phyloP scores from a whole-genome alignment of 768 basidiomycete genomes.

The Phanerochaete sordida region DNA sequence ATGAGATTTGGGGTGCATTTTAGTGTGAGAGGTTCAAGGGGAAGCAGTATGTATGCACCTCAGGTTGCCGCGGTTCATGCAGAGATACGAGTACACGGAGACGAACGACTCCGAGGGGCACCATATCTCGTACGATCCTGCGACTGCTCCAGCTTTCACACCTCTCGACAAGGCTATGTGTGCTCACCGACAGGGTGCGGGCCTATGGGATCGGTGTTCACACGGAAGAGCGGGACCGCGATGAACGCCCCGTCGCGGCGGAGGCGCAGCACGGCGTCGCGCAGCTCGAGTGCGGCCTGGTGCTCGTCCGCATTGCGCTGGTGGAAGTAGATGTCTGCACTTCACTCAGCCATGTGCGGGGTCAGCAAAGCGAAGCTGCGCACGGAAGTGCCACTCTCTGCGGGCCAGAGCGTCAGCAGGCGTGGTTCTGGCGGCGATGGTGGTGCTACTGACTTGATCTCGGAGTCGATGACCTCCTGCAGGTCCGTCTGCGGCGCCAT shows the following conservation, averaged over 20 bases:
- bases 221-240: constrained; percentile 70
- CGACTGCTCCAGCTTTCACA: not conserved
- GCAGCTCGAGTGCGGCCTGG: constrained; percentile 60
- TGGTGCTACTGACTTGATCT: constrained; percentile 50
- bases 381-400: constrained; percentile 83
- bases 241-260: constrained; percentile 76
- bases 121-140: constrained; percentile 84
- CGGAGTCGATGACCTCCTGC: constrained; percentile 51
- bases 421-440: not conserved
- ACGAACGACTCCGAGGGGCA: constrained; percentile 70
- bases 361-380: constrained; percentile 18
- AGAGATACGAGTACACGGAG: constrained; percentile 75
- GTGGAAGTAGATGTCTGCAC: constrained; percentile 74
- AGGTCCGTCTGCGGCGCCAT: constrained; percentile 46
- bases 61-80: constrained; percentile 59
- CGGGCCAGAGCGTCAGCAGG: not conserved
- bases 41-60: constrained; percentile 40
- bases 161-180: not conserved
- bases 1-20: not conserved
- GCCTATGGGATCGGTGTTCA: constrained; percentile 65
- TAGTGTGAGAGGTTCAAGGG: not conserved
- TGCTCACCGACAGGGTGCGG: constrained; percentile 72
- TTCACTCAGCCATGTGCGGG: not conserved
- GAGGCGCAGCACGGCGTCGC: constrained; percentile 68
- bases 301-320: constrained; percentile 62